phyloP scores from a whole-genome alignment of 2,329 filamentous ascomycete species.

The Colletotrichum liriopes region DNA sequence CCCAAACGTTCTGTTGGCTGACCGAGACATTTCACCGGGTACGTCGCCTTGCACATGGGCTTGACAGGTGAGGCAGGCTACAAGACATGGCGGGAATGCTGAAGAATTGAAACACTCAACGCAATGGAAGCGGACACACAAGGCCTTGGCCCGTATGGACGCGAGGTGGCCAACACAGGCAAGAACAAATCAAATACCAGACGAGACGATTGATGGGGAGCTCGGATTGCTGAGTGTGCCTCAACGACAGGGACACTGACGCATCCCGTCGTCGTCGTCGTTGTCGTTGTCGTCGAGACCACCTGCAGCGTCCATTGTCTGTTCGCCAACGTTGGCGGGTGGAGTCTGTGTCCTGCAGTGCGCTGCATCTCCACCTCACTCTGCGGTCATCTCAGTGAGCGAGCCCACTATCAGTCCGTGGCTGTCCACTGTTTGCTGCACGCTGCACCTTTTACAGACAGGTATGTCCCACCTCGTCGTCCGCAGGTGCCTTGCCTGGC shows the following conservation, averaged over 20 bases:
- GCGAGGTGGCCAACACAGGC: not conserved
- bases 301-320: constrained; percentile 1
- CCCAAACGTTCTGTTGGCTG: not conserved
- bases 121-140: not conserved
- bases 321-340: constrained; percentile 16
- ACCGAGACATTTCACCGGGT: not conserved
- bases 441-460: not conserved
- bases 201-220: not conserved
- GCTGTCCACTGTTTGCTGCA: not conserved
- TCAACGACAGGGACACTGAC: not conserved
- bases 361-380: constrained; percentile 22
- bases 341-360: constrained; percentile 23
- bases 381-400: not conserved
- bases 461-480: not conserved
- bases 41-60: not conserved
- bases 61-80: not conserved
- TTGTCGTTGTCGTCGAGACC: not conserved
- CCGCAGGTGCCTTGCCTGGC: not conserved
- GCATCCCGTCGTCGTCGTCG: not conserved
- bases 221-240: not conserved
- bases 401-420: not conserved
- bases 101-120: constrained; percentile 9
- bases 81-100: constrained; percentile 5
- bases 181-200: too few species aligned
- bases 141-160: not conserved